Evolutionary conservation across 805 yeast genomes (phyloP).

Genomic region (Nakazawaea wickerhamii): DNA sequence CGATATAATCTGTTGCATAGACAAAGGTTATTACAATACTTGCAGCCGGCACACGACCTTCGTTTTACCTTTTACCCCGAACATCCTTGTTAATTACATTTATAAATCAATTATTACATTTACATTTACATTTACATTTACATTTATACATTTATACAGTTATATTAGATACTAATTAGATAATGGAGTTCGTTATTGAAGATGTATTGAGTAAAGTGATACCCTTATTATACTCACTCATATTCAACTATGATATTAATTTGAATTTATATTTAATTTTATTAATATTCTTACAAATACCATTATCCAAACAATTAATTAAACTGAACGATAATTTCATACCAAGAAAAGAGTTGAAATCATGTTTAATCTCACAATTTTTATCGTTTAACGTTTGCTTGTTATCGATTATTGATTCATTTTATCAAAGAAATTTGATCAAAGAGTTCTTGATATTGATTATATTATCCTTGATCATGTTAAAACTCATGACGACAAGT

Average conservation of each 20-base stretch:
- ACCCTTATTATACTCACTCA: not conserved
- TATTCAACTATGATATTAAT: not conserved
- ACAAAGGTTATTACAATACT: too few species aligned
- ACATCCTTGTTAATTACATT: too few species aligned
- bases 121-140: too few species aligned
- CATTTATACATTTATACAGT: too few species aligned
- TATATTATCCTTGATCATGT: not conserved
- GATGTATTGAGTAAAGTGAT: not conserved
- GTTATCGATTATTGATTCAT: not conserved
- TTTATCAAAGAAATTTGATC: not conserved
- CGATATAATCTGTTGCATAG: too few species aligned
- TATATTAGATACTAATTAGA: not conserved
- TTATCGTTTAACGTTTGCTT: not conserved
- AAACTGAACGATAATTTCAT: constrained; percentile 1
- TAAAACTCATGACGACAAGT: not conserved
- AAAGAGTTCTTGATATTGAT: not conserved
- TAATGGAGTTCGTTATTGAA: not conserved
- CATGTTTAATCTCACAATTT: not conserved
- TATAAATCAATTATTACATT: too few species aligned
- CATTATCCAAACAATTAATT: not conserved
- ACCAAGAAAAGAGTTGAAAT: constrained; percentile 3
- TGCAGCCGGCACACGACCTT: too few species aligned
- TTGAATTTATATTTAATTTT: not conserved
- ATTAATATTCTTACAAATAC: not conserved
- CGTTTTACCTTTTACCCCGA: too few species aligned